Evolutionary conservation across 2,329 filamentous ascomycete species (phyloP), one percentile per base, ranked within the genome.

Genomic region (Biscogniauxia mediterranea): DNA sequence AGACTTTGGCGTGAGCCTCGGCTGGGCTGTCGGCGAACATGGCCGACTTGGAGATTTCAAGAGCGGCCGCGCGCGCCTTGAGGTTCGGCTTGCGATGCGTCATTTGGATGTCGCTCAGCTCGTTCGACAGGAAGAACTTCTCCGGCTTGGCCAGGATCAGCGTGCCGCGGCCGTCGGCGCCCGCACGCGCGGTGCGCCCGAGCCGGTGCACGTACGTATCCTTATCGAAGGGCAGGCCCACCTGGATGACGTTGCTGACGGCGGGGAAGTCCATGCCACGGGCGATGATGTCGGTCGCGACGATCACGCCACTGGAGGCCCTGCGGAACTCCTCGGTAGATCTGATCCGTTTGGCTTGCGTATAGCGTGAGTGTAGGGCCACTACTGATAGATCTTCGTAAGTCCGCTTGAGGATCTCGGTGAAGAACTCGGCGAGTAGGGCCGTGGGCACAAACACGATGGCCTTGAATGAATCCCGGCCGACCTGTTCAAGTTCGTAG

Each of bases 361-460:
- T n/a, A 71, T 71, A 84, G 56, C 83, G 80, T 21, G 81, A 80
- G 70, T 85, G 82, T 51, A 85, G 76, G 13, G 78, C 74, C 25
- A 74, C 78, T 8, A 81, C 77, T 0, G 82, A 78, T 42, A 83
- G 66, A 11, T 75, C 78, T 1, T 76, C 68, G 20, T 79, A 67
- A 20, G 68, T 64, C 25, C 71, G 73, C 28, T 32, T 32, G 3
- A 85, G 76, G 20, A 85, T 59, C 15, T 79, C 70, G 21, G 79
- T 76, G 69, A 85, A 83, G 54, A 85, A 80, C 50, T 80, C 81
- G 4, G 81, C 82, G 1, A 80, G 77, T 2, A 77, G 79, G 2
- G 84, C 83, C 0, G 84, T 85, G 58, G 89, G 89, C 66, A 89
- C 89, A 76, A 94, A 96, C 42, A 94, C 78, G 67, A 96, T 93